Evolutionary conservation across 2,329 filamentous ascomycete genomes (phyloP).

Genomic region (Rutstroemia sp.): DNA sequence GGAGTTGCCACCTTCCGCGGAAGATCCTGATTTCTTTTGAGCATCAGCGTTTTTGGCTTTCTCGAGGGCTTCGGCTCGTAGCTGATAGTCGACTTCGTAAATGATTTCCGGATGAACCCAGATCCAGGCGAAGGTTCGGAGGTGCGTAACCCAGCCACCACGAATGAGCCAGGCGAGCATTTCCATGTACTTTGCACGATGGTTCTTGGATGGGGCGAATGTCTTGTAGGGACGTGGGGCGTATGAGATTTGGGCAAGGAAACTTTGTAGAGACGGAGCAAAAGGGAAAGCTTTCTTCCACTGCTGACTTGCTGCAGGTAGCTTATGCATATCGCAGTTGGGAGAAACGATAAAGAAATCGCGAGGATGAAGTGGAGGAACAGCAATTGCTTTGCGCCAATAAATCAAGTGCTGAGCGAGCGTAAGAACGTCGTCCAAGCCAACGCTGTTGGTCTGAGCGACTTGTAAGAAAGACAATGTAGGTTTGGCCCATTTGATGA

Average conservation of each 20-base stretch:
- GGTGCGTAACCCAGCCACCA: slow-evolving; percentile 86
- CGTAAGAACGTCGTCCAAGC: slow-evolving; percentile 72
- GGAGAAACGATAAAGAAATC: slow-evolving; percentile 90
- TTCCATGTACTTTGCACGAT: slow-evolving; percentile 79
- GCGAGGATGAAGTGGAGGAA: slow-evolving; percentile 80
- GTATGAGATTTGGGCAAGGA: slow-evolving; percentile 76
- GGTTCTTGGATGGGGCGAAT: slow-evolving; percentile 80
- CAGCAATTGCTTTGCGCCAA: slow-evolving; percentile 87
- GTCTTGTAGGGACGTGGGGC: slow-evolving; percentile 75
- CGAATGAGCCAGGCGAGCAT: slow-evolving; percentile 92
- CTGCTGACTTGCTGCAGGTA: slow-evolving; percentile 59
- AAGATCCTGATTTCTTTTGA: slow-evolving; percentile 10
- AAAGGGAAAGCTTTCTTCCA: slow-evolving; percentile 79
- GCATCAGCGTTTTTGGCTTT: slow-evolving; percentile 27
- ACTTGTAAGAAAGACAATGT: slow-evolving; percentile 65
- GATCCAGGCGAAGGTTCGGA: slow-evolving; percentile 87
- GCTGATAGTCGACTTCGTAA: slow-evolving; percentile 66
- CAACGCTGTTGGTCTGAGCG: slow-evolving; percentile 62
- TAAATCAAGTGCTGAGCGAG: slow-evolving; percentile 92
- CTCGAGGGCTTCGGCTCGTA: slow-evolving; percentile 48
- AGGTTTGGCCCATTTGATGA: slow-evolving; percentile 66
- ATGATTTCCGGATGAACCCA: slow-evolving; percentile 77
- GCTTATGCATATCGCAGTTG: slow-evolving; percentile 69
- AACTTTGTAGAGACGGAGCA: slow-evolving; percentile 74
- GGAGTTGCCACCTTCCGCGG: slow-evolving; percentile 3